These are phyloP conservation scores for Exophiala mesophila DNA, from an alignment of 2,329 filamentous ascomycete species.

Conservation along the genomic window DNA sequence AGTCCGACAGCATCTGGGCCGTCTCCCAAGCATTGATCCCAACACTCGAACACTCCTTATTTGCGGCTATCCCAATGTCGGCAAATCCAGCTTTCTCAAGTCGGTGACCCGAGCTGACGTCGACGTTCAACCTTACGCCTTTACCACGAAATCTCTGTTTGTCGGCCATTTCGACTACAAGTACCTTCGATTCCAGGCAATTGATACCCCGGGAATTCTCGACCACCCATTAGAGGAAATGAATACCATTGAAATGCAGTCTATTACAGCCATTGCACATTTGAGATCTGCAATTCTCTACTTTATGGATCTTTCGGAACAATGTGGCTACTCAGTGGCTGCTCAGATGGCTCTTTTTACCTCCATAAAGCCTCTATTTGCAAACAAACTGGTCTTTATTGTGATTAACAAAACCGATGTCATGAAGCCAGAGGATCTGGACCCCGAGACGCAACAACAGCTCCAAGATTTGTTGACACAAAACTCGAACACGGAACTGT, in stretches of 20 bases:
- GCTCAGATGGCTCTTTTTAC: slow-evolving; percentile 94
- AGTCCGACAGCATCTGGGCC: slow-evolving; percentile 91
- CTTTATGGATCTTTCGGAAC: slow-evolving; percentile 96
- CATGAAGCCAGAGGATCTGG: slow-evolving; percentile 78
- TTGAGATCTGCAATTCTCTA: slow-evolving; percentile 91
- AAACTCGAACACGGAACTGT: slow-evolving; percentile 82
- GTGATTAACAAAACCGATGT: slow-evolving; percentile 99
- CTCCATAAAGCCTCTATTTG: slow-evolving; percentile 93
- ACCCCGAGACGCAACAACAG: slow-evolving; percentile 69
- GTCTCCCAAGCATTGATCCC: slow-evolving; percentile 96
- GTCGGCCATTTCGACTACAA: slow-evolving; percentile 98
- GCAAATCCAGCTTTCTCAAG: slow-evolving; percentile 93
- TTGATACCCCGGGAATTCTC: slow-evolving; percentile 97
- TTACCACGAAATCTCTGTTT: slow-evolving; percentile 96
- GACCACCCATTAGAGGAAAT: slow-evolving; percentile 98
- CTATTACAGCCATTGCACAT: slow-evolving; percentile 95
- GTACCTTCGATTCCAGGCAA: slow-evolving; percentile 82
- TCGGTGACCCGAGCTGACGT: slow-evolving; percentile 92
- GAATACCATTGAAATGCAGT: slow-evolving; percentile 99
- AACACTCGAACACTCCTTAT: slow-evolving; percentile 95
- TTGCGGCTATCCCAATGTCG: slow-evolving; percentile 95
- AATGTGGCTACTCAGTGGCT: slow-evolving; percentile 89
- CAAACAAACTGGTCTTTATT: slow-evolving; percentile 94
- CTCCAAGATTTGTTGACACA: slow-evolving; percentile 71
- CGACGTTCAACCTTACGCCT: slow-evolving; percentile 95